Conservation (phyloP, 1,284 basidiomycete species). For the Kalmanozyma brasiliensis region DNA sequence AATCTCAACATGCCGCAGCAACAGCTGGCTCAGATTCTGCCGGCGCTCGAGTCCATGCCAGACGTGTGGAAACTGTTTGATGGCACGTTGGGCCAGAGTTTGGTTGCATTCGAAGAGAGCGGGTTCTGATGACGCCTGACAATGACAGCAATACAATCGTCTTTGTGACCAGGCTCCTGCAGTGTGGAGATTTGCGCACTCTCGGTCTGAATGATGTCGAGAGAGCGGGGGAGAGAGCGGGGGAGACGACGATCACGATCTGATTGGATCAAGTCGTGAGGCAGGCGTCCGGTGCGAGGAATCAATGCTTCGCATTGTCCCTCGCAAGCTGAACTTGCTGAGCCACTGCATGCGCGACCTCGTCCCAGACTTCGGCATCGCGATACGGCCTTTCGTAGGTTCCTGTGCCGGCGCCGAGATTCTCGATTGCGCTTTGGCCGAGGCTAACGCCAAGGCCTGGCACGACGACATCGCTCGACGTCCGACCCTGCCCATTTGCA, state of each 20-base stretch:
- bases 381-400: constrained; percentile 49
- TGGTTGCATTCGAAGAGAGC: constrained; percentile 45
- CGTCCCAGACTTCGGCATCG: constrained; percentile 64
- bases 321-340: constrained; percentile 28
- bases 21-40: constrained; percentile 43
- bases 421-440: constrained; percentile 31
- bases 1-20: constrained; percentile 45
- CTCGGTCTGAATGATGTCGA: neutral
- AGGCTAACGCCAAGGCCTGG: constrained; percentile 24
- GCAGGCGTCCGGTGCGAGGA: neutral
- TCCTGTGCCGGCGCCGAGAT: constrained; percentile 24
- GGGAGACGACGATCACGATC: no score
- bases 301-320: constrained; percentile 11
- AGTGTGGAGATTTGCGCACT: no score
- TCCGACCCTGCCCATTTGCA: constrained; percentile 6
- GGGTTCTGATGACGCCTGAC: constrained; percentile 25
- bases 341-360: constrained; percentile 35
- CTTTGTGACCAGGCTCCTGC: no score
- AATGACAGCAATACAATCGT: neutral
- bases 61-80: constrained; percentile 57
- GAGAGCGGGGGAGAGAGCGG: neutral
- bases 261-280: neutral
- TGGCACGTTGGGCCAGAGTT: constrained; percentile 45
- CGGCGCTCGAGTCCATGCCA: constrained; percentile 49
- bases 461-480: constrained; percentile 18